A percentile compares a stretch with the other conserved stretches of the same genome.
Conservation (phyloP, 768 basidiomycete species). For the Termitomyces titanicus region DNA sequence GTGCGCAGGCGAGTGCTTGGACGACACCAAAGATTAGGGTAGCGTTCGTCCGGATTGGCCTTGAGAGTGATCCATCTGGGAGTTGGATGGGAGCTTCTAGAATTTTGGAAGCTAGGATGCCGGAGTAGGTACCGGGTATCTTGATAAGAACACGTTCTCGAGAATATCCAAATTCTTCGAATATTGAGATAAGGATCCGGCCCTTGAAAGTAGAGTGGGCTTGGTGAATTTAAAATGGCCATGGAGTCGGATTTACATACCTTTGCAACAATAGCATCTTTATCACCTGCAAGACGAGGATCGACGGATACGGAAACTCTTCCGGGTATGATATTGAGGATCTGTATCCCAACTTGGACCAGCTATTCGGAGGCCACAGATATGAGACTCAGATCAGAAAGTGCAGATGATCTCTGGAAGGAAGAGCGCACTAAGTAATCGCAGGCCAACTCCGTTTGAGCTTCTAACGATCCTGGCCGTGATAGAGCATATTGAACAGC, state of each 20-base stretch:
- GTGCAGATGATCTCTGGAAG: background rate
- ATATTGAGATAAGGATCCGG: slow-evolving; percentile 22
- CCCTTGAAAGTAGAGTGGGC: slow-evolving; percentile 10
- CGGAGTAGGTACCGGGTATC: slow-evolving; percentile 31
- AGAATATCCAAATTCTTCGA: slow-evolving; percentile 26
- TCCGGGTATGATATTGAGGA: slow-evolving; percentile 29
- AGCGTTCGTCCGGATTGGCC: slow-evolving; percentile 31
- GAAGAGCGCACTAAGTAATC: slow-evolving; percentile 22
- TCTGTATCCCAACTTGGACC: slow-evolving; percentile 28
- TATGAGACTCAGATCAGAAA: background rate
- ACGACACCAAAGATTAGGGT: slow-evolving; percentile 31
- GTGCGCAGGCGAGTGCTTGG: slow-evolving; percentile 34
- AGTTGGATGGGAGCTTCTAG: slow-evolving; percentile 18
- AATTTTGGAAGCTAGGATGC: slow-evolving; percentile 27
- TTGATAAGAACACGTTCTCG: slow-evolving; percentile 30
- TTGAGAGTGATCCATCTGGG: slow-evolving; percentile 4
- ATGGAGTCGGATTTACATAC: slow-evolving; percentile 1
- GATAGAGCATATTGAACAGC: slow-evolving; percentile 23
- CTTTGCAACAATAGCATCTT: slow-evolving; percentile 23
- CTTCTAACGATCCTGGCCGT: slow-evolving; percentile 13
- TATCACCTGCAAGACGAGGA: slow-evolving; percentile 28
- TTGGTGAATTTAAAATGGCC: background rate
- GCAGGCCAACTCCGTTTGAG: slow-evolving; percentile 22
- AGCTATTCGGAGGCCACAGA: slow-evolving; percentile 17
- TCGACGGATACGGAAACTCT: slow-evolving; percentile 33